Base-by-base conservation (phyloP, 345 rosid species). In the Eucalyptus melliodora region DNA sequence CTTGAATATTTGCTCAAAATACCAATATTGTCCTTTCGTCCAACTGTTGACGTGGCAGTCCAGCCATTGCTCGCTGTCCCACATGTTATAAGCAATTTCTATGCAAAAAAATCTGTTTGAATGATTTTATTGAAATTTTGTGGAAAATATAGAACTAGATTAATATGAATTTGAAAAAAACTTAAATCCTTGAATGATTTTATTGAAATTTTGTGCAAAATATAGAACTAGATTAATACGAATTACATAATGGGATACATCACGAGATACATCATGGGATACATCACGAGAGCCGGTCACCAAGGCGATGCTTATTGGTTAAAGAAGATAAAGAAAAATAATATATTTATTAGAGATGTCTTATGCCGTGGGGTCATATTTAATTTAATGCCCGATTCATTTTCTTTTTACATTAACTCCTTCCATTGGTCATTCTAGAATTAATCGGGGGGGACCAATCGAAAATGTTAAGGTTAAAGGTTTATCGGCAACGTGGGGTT, bases 31-130 rank as follows among this genome's bases (percentile, higher is more conserved):
- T 65, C 40, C 11, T 65, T 65, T 5, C 0, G 1, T 16, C 17
- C 10, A 65, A 65, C 7, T 4, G 16, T 4, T 30, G 0, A 51
- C 23, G 3, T 30, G 17, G 5, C 34, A 6, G 0, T 30, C 3
- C 0, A 62, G 69, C 4, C 34, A 65, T 65, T 0, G 3, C 19
- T 2, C 16, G 2, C 5, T 4, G 0, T 65, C 11, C 10, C 34
- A 65, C 11, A 0, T n/a, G 77, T 3, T 16, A n/a, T 9, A 65
- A 21, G 26, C 11, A 21, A 19, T 21, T 53, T 53, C 0, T 11
- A 53, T 2, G 11, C 24, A 50, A 45, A 49, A 50, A 45, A n/a
- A n/a, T n/a, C n/a, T n/a, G n/a, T n/a, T n/a, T 4, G 59, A 53
- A 53, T 53, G 26, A 21, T 53, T 53, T 21, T 21, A 53, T 53